These are phyloP conservation scores for Miscanthus lutarioriparius DNA, from an alignment of 176 grass and related monocot genomes.

Conservation along the genomic window DNA sequence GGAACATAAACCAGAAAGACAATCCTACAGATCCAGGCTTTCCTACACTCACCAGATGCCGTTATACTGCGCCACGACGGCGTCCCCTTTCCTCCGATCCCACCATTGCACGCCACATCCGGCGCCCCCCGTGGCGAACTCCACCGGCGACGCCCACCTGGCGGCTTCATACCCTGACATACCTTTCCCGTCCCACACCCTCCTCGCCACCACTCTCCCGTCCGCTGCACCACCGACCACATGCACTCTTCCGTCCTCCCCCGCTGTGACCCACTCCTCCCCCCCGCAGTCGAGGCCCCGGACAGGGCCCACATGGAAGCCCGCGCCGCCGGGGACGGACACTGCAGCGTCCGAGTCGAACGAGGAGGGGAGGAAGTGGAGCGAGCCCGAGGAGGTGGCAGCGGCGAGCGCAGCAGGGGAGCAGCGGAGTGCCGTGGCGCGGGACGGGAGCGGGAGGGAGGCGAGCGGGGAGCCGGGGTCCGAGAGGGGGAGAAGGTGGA, in stretches of 20 bases:
- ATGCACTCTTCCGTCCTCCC: slow-evolving; percentile 66
- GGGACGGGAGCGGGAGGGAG: slow-evolving; percentile 49
- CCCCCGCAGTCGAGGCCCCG: slow-evolving; percentile 55
- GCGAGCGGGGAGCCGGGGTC: slow-evolving; percentile 34
- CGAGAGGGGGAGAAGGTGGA: slow-evolving; percentile 45
- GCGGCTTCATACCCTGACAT: slow-evolving; percentile 57
- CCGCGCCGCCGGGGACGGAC: slow-evolving; percentile 39
- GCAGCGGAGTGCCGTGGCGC: slow-evolving; percentile 60
- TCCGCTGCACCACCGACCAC: slow-evolving; percentile 47
- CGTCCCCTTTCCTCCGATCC: slow-evolving; percentile 67
- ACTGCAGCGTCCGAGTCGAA: slow-evolving; percentile 44
- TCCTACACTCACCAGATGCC: slow-evolving; percentile 54
- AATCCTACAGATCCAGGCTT: background rate
- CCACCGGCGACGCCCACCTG: slow-evolving; percentile 54
- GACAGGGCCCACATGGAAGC: slow-evolving; percentile 61
- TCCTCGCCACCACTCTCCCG: slow-evolving; percentile 41
- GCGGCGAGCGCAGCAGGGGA: slow-evolving; percentile 49
- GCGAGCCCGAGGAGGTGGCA: slow-evolving; percentile 44
- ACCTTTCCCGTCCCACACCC: slow-evolving; percentile 65
- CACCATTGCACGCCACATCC: slow-evolving; percentile 72
- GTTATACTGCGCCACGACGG: slow-evolving; percentile 52
- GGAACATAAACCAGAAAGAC: background rate
- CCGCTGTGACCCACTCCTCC: slow-evolving; percentile 60
- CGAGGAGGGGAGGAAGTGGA: slow-evolving; percentile 53
- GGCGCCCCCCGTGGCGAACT: slow-evolving; percentile 69